Base-by-base conservation (phyloP, 768 basidiomycete species). In the Melanogaster broomeanus region DNA sequence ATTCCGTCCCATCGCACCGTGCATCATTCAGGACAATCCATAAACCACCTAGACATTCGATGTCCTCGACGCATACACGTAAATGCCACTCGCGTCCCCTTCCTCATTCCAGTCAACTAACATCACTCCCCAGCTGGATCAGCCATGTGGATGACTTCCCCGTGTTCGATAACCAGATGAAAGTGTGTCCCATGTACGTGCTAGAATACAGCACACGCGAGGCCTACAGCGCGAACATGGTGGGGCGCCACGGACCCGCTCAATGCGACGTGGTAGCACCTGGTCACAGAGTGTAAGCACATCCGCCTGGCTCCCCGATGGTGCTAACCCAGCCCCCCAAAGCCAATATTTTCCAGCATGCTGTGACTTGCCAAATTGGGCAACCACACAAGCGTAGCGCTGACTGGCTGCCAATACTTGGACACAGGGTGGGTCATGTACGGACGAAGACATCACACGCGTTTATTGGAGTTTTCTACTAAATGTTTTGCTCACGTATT, bases 151-250 rank as follows among this genome's bases (percentile, higher is more conserved):
- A 74, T 51, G 61, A 80, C 0, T 89, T 74, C 69, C 73, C 77
- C 4, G 55, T 55, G 11, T 76, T 89, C 1, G 87, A 89, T 65
- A 51, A n/a, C n/a, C n/a, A n/a, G n/a, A n/a, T n/a, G n/a, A n/a
- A n/a, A n/a, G n/a, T n/a, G n/a, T n/a, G n/a, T n/a, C n/a, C n/a
- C n/a, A n/a, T n/a, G n/a, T n/a, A n/a, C n/a, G n/a, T n/a, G n/a
- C n/a, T n/a, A n/a, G 88, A 89, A 67, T 90, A 89, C 63, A 85
- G 76, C 62, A 82, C 87, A 4, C 82, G 88, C 22, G 74, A 81
- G 42, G 75, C 85, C 1, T 89, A 87, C 57, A 87, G 86, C 15
- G 65, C 66, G 30, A 67, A 64, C n/a, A n/a, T n/a, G n/a, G n/a
- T 89, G 88, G 86, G 75, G 74, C 24, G 64, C 71, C 7, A 71